Evolutionary conservation across 306 rosid species (phyloP).

Genomic region (Prunus padus): DNA sequence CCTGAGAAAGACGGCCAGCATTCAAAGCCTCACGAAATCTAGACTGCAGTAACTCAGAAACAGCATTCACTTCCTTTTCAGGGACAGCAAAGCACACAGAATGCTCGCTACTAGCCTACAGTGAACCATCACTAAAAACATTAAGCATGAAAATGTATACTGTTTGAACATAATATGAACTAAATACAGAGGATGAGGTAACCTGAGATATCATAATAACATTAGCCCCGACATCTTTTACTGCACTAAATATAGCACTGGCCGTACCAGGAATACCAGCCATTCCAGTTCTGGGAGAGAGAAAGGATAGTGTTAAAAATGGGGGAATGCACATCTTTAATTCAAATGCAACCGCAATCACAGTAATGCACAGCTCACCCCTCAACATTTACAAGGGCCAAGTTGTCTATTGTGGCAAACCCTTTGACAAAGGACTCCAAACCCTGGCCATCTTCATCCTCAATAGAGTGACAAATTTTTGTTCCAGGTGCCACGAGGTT

Average conservation of each 20-base stretch:
- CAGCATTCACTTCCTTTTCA: conserved; percentile 93
- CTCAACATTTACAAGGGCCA: conserved; percentile 94
- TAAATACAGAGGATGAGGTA: conserved; percentile 16
- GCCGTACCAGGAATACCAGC: conserved; percentile 99
- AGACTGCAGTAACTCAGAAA: conserved; percentile 86
- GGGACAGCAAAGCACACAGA: conserved; percentile 99
- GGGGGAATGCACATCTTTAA: background rate
- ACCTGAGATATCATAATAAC: conserved; percentile 99
- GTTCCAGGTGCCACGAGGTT: conserved; percentile 88
- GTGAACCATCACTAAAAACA: conserved; percentile 20
- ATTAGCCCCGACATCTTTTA: conserved; percentile 98
- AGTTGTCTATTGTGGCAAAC: conserved; percentile 94
- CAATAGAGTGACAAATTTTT: conserved; percentile 70
- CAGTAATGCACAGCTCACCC: conserved; percentile 63
- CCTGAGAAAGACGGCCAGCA: conserved; percentile 99
- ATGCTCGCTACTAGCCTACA: conserved; percentile 99
- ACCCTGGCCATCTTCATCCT: conserved; percentile 47
- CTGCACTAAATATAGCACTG: conserved; percentile 77
- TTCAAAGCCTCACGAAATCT: conserved; percentile 93
- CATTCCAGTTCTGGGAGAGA: conserved; percentile 83
- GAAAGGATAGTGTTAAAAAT: conserved; percentile 5
- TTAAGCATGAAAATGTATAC: conserved; percentile 21
- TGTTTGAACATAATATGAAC: conserved; percentile 21
- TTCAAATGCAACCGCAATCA: conserved; percentile 13
- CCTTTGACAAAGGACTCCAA: conserved; percentile 80